A percentile compares a stretch with the other conserved stretches of the same genome.
Conservation (phyloP, 2,329 filamentous ascomycete genomes). For the Diaporthe citrichinensis region DNA sequence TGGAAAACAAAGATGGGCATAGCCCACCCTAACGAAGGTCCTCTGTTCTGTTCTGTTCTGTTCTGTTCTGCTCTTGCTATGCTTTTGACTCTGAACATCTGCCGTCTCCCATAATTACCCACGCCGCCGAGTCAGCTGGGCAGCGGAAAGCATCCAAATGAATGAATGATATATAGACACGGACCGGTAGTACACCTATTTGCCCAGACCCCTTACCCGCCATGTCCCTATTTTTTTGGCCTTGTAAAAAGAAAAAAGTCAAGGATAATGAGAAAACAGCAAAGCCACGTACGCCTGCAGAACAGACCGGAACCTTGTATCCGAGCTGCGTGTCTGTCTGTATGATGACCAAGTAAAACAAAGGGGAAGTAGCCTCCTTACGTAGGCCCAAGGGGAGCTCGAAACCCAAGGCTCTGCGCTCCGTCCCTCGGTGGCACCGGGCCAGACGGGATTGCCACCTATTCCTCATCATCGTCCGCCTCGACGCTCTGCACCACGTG, state of each 20-base stretch:
- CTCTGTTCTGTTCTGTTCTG: conserved; percentile 13
- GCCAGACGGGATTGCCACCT: not conserved
- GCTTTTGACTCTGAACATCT: conserved; percentile 6
- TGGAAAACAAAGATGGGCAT: not conserved
- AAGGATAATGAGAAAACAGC: not conserved
- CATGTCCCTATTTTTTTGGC: conserved; percentile 19
- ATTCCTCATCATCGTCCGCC: conserved; percentile 33
- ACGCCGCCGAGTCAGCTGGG: conserved; percentile 4
- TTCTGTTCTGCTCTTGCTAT: conserved; percentile 30
- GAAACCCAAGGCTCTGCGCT: not conserved
- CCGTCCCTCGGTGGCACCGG: not conserved
- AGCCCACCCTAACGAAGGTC: conserved; percentile 8
- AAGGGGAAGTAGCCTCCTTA: not conserved
- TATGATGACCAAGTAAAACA: conserved; percentile 8
- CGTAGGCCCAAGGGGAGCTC: not conserved
- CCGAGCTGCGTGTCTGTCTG: conserved; percentile 25
- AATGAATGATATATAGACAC: conserved; percentile 39
- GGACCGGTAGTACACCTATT: conserved; percentile 29
- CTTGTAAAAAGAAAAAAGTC: not conserved
- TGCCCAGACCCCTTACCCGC: conserved; percentile 14
- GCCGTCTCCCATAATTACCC: conserved; percentile 18
- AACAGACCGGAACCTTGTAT: conserved; percentile 2
- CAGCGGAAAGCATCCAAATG: conserved; percentile 13
- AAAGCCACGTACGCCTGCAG: conserved; percentile 31
- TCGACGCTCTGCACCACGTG: conserved; percentile 37